phyloP scores from a whole-genome alignment of 1,284 basidiomycete genomes.

The Ganoderma sinense region DNA sequence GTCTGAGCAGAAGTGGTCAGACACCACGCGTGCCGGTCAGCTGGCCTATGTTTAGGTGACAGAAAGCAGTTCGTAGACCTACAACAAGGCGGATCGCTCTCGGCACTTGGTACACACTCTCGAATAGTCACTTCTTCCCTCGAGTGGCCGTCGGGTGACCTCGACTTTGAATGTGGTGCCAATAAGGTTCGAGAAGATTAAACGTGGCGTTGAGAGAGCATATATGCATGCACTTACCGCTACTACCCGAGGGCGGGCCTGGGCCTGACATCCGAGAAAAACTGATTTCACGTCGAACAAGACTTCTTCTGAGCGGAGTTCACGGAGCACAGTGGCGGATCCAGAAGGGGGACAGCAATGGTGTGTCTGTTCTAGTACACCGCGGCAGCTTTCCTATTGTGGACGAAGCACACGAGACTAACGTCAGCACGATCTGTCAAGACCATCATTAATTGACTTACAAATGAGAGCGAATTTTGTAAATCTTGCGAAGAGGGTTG shows the following conservation, averaged over 20 bases:
- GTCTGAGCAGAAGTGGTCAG: neutral
- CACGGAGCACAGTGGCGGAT: neutral
- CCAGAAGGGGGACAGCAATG: neutral
- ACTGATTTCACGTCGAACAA: neutral
- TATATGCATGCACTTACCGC: neutral
- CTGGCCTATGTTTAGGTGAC: neutral
- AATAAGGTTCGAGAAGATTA: neutral
- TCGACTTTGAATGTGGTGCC: neutral
- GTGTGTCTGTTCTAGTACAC: neutral
- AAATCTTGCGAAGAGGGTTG: neutral
- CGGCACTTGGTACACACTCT: neutral
- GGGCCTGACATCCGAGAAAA: neutral
- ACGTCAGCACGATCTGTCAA: neutral
- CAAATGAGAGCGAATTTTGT: neutral
- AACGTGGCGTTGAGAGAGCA: neutral
- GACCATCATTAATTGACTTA: neutral
- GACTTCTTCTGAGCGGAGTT: neutral
- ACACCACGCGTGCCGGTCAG: neutral
- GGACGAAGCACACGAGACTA: neutral
- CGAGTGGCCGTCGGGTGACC: neutral
- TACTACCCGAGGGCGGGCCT: neutral
- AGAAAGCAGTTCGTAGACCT: neutral
- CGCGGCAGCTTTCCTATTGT: neutral
- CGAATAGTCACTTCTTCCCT: neutral
- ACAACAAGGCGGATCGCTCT: slow-evolving; percentile 6